phyloP scores from a whole-genome alignment of 352 stramenopile genomes.

The Albugo laibachii region DNA sequence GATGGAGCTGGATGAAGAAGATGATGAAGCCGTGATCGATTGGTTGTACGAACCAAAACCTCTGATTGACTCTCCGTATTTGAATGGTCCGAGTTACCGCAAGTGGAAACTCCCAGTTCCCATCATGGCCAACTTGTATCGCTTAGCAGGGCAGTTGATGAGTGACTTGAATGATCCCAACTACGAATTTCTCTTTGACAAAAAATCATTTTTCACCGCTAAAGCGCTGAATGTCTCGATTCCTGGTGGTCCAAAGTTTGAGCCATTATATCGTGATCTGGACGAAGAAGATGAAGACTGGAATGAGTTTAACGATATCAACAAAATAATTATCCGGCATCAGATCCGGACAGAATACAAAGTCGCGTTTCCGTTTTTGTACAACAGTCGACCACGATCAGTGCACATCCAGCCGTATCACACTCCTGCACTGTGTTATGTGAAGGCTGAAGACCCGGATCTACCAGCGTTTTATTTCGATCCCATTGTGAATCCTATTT shows the following conservation, averaged over 20 bases:
- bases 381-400: conserved; percentile 94
- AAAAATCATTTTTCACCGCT: conserved; percentile 97
- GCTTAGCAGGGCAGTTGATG: conserved; percentile 91
- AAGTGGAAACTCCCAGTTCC: conserved; percentile 93
- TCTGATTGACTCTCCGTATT: conserved; percentile 79
- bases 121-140: conserved; percentile 96
- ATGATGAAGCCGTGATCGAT: conserved; percentile 87
- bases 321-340: conserved; percentile 99
- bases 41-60: conserved; percentile 99
- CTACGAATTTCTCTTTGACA: conserved; percentile 83
- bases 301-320: conserved; percentile 99
- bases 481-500: conserved; percentile 96
- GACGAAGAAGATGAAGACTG: conserved; percentile 98
- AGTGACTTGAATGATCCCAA: conserved; percentile 95
- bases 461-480: conserved; percentile 95
- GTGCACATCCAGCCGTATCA: conserved; percentile 94
- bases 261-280: conserved; percentile 96
- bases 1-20: conserved; percentile 93
- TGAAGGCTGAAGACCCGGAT: conserved; percentile 90
- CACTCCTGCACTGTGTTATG: conserved; percentile 91
- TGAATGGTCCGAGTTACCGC: conserved; percentile 96
- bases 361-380: conserved; percentile 98
- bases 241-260: conserved; percentile 97
- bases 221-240: conserved; percentile 99
- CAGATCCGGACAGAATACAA: conserved; percentile 98